These are phyloP conservation scores for Mycena vitilis DNA, from an alignment of 768 basidiomycete genomes.

Conservation along the genomic window DNA sequence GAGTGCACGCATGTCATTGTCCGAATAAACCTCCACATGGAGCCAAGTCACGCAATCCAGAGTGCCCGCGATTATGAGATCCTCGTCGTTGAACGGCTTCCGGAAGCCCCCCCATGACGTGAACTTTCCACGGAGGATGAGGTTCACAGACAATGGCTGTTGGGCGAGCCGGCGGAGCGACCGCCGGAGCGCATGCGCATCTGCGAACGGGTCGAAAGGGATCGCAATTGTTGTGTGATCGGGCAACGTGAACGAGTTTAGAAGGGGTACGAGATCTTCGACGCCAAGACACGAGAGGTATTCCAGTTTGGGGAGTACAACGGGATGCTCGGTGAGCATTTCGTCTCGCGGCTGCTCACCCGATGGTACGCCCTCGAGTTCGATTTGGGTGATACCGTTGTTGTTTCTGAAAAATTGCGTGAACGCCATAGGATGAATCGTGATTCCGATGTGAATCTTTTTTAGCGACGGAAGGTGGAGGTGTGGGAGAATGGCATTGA, in stretches of 20 bases:
- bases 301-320: background rate
- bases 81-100: no score
- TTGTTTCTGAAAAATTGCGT: background rate
- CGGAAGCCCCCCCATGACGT: no score
- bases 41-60: no score
- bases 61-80: no score
- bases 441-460: background rate
- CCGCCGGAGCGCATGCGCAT: background rate
- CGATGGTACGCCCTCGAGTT: background rate
- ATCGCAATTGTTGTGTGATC: background rate
- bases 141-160: background rate
- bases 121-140: no score
- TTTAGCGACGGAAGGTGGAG: background rate
- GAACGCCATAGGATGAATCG: background rate
- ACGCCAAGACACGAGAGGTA: background rate
- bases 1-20: no score
- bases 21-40: no score
- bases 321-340: background rate
- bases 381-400: background rate
- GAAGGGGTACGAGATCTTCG: background rate
- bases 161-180: background rate
- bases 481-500: background rate
- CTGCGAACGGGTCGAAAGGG: background rate
- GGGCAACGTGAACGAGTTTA: background rate
- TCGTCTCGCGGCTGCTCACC: no score